Percentiles rank a stretch among this genome's conserved stretches.
Conservation (phyloP, 768 basidiomycete species). For the Crepidotus variabilis region DNA sequence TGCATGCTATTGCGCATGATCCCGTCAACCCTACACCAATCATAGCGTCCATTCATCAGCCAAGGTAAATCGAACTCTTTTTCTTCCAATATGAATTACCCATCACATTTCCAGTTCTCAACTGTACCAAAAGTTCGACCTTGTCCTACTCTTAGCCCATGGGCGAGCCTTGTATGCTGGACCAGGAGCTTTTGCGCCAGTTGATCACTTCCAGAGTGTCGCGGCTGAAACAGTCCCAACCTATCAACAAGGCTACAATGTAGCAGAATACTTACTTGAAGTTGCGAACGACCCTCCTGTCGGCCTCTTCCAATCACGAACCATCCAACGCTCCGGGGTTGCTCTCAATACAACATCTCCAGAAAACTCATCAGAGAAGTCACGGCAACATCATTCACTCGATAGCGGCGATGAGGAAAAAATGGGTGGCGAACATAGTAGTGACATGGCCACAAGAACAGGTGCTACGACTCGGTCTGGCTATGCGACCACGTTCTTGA, state of each 20-base stretch:
- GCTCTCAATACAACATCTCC: neutral
- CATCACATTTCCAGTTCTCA: conserved; percentile 49
- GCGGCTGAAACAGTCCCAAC: conserved; percentile 36
- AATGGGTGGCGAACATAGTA: neutral
- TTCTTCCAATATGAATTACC: neutral
- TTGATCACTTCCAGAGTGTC: conserved; percentile 55
- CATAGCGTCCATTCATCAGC: conserved; percentile 86
- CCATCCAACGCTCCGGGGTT: conserved; percentile 3
- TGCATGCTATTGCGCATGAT: conserved; percentile 73
- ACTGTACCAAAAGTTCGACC: conserved; percentile 82
- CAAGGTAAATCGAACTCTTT: conserved; percentile 44
- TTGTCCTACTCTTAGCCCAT: conserved; percentile 71
- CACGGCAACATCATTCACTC: conserved; percentile 4
- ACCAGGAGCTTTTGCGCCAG: conserved; percentile 66
- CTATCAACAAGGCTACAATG: conserved; percentile 81
- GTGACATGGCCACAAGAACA: conserved; percentile 1
- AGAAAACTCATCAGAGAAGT: neutral
- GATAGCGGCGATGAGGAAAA: neutral
- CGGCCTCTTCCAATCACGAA: conserved; percentile 35
- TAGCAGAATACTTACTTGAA: conserved; percentile 90
- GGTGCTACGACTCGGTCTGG: conserved; percentile 15
- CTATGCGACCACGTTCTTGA: conserved; percentile 81
- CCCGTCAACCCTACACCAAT: conserved; percentile 69
- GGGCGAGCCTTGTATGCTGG: conserved; percentile 81
- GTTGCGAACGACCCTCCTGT: conserved; percentile 69